Conservation (phyloP, 495 filamentous ascomycete species). For the Neurospora pannonica region DNA sequence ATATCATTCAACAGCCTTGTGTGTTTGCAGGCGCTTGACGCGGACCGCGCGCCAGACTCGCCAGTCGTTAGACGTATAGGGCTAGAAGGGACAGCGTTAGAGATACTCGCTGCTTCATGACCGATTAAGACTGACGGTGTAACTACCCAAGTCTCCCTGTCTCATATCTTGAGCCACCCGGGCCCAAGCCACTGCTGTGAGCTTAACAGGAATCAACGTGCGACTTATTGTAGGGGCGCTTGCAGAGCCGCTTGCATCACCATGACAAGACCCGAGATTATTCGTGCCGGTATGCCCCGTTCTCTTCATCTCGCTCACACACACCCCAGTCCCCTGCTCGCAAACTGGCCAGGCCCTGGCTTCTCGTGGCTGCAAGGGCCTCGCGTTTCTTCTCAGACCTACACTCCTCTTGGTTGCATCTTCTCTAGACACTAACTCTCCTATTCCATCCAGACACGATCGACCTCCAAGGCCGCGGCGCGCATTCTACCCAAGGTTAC, state of each 20-base stretch:
- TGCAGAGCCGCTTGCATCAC: conserved; percentile 15
- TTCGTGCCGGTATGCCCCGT: conserved; percentile 58
- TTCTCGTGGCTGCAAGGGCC: conserved; percentile 15
- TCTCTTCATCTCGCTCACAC: conserved; percentile 16
- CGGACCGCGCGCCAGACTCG: neutral
- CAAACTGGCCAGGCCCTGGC: conserved; percentile 4
- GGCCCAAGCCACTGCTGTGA: neutral
- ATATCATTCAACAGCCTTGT: neutral
- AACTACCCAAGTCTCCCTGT: neutral
- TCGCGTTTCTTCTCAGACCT: conserved; percentile 7
- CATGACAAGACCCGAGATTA: conserved; percentile 70
- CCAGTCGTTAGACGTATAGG: neutral
- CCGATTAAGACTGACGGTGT: neutral
- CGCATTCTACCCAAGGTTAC: conserved; percentile 78
- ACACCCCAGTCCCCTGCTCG: conserved; percentile 4
- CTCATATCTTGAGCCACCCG: neutral
- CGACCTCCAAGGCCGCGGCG: conserved; percentile 78
- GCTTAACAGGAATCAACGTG: neutral
- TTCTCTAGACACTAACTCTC: conserved; percentile 11
- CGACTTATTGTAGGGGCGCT: neutral
- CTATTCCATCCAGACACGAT: conserved; percentile 63
- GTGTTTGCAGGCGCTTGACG: neutral
- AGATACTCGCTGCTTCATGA: neutral
- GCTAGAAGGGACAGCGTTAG: neutral
- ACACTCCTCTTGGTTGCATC: conserved; percentile 3